phyloP scores from a whole-genome alignment of 2,329 filamentous ascomycete species.

The Fusarium veterinarium region DNA sequence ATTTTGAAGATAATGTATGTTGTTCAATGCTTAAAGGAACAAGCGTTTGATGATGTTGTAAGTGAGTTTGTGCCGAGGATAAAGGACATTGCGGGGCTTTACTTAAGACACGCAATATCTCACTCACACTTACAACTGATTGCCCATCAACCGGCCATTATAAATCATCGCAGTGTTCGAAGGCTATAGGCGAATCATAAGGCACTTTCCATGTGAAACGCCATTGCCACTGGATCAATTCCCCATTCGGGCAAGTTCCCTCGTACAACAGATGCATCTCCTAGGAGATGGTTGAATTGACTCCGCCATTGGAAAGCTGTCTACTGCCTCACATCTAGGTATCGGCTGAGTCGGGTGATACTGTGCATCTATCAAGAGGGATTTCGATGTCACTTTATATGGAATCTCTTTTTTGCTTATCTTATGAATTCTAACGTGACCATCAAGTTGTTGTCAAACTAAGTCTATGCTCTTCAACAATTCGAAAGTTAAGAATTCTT shows the following conservation, averaged over 20 bases:
- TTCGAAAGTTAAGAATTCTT: accelerated
- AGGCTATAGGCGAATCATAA: background rate
- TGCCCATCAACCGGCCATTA: background rate
- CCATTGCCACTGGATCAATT: conserved; percentile 25
- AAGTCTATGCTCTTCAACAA: too few relatives aligned
- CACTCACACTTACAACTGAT: conserved; percentile 24
- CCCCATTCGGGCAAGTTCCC: conserved; percentile 42
- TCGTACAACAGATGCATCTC: background rate
- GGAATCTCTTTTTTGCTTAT: background rate
- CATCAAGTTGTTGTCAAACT: background rate
- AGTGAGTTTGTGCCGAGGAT: conserved; percentile 20
- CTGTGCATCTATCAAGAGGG: conserved; percentile 61
- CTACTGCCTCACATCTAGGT: conserved; percentile 54
- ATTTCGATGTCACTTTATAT: background rate
- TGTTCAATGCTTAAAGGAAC: background rate
- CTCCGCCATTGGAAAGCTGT: conserved; percentile 60
- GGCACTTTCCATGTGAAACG: background rate
- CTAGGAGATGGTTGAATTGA: background rate
- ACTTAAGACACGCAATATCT: conserved; percentile 11
- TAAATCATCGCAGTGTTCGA: background rate
- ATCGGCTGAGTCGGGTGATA: conserved; percentile 69
- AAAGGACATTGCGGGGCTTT: conserved; percentile 39
- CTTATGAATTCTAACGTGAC: background rate
- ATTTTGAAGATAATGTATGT: conserved; percentile 49
- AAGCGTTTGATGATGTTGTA: conserved; percentile 3